Conservation (phyloP, 2,329 filamentous ascomycete species). For the Scedosporium aurantiacum region DNA sequence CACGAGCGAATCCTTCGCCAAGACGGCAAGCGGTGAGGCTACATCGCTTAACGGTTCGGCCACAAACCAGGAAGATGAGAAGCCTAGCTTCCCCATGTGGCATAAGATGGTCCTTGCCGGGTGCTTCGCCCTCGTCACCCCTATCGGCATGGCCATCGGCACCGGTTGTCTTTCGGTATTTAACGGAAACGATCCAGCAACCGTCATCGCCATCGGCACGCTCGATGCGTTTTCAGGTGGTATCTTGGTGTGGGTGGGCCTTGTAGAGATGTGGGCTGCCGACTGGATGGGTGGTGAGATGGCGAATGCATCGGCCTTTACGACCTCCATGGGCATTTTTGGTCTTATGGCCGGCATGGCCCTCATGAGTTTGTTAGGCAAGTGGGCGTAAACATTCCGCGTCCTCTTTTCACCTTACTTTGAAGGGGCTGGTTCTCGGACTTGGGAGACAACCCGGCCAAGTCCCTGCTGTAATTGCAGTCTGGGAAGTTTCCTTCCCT, state of each 20-base stretch:
- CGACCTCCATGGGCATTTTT: constrained; percentile 37
- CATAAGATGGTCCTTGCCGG: constrained; percentile 51
- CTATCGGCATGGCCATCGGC: constrained; percentile 70
- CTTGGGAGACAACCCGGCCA: too few species aligned
- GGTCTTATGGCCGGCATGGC: constrained; percentile 51
- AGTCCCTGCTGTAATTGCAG: too few species aligned
- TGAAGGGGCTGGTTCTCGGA: not conserved
- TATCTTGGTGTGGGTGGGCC: constrained; percentile 67
- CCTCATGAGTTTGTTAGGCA: constrained; percentile 62
- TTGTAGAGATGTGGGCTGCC: constrained; percentile 69
- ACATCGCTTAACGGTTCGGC: constrained; percentile 10
- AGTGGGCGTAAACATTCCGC: constrained; percentile 50
- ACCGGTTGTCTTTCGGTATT: constrained; percentile 59
- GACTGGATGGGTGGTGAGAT: constrained; percentile 60
- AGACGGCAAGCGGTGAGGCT: constrained; percentile 6
- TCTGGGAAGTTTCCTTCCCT: too few species aligned
- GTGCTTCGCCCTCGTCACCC: constrained; percentile 60
- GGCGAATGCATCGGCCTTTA: constrained; percentile 34
- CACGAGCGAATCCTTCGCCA: constrained; percentile 15
- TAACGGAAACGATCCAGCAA: constrained; percentile 61
- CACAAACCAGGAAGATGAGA: constrained; percentile 8
- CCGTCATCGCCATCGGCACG: constrained; percentile 61
- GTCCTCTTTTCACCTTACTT: not conserved
- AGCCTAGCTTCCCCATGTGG: constrained; percentile 22
- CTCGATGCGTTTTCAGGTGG: constrained; percentile 64